Conservation (phyloP, 768 basidiomycete species). For the Termitomyces heimii region DNA sequence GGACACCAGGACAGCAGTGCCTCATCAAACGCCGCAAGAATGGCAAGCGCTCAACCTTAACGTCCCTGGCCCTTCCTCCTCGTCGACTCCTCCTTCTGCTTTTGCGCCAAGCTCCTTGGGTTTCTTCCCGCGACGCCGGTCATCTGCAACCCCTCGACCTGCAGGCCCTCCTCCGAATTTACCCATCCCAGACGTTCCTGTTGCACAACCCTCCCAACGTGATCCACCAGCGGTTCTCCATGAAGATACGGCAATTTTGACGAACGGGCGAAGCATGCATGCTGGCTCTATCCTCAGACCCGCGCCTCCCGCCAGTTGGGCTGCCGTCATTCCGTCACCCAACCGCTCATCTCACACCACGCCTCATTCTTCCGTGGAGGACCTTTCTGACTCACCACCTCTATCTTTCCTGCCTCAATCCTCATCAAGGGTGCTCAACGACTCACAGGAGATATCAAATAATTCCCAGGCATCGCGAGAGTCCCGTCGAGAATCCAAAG, state of each 20-base stretch:
- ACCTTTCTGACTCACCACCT: slow-evolving; percentile 54
- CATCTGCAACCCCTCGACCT: slow-evolving; percentile 60
- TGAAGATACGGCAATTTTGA: slow-evolving; percentile 17
- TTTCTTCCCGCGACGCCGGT: slow-evolving; percentile 57
- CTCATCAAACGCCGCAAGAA: slow-evolving; percentile 24
- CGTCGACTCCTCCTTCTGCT: slow-evolving; percentile 24
- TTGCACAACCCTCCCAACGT: slow-evolving; percentile 16
- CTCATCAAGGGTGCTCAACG: slow-evolving; percentile 24
- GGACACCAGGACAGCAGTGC: slow-evolving; percentile 23
- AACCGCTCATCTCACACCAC: slow-evolving; percentile 24
- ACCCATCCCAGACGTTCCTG: slow-evolving; percentile 67
- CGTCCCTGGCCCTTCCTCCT: slow-evolving; percentile 23
- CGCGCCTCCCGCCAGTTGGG: slow-evolving; percentile 40
- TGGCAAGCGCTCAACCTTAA: slow-evolving; percentile 27
- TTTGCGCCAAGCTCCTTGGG: slow-evolving; percentile 21
- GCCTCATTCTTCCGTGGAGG: slow-evolving; percentile 33
- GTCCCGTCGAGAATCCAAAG: slow-evolving; percentile 44
- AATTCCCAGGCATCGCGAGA: slow-evolving; percentile 37
- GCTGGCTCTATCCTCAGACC: slow-evolving; percentile 33
- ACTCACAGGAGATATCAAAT: slow-evolving; percentile 36
- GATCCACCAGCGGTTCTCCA: slow-evolving; percentile 17
- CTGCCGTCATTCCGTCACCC: slow-evolving; percentile 58
- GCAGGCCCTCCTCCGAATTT: slow-evolving; percentile 67
- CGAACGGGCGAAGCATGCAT: slow-evolving; percentile 21
- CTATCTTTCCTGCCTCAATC: slow-evolving; percentile 41